These are phyloP conservation scores for Botryotinia narcissicola DNA, from an alignment of 2,329 filamentous ascomycete species.

Conservation along the genomic window DNA sequence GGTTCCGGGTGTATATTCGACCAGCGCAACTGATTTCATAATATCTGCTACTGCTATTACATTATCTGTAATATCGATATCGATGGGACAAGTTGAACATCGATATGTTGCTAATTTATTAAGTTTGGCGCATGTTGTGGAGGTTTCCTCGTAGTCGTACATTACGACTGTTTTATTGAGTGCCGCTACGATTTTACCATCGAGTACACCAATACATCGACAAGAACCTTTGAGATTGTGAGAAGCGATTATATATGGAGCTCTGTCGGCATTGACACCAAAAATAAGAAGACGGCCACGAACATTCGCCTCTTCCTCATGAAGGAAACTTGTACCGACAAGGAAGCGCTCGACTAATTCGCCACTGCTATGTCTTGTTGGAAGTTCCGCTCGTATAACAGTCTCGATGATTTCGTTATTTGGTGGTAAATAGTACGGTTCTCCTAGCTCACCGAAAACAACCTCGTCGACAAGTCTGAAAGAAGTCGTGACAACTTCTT, in stretches of 20 bases:
- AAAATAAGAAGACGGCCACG: conserved; percentile 80
- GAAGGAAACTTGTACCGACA: conserved; percentile 77
- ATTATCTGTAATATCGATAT: conserved; percentile 70
- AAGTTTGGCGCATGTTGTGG: conserved; percentile 55
- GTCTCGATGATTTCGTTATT: conserved; percentile 77
- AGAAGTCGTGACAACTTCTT: conserved; percentile 74
- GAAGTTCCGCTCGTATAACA: conserved; percentile 73
- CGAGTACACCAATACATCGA: conserved; percentile 71
- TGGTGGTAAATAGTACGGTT: conserved; percentile 53
- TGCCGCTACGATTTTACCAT: conserved; percentile 76
- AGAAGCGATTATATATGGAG: conserved; percentile 68
- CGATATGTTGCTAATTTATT: conserved; percentile 73
- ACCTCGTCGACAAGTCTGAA: conserved; percentile 91
- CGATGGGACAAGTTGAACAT: conserved; percentile 79
- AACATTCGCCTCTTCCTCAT: conserved; percentile 51
- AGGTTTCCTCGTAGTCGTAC: conserved; percentile 56
- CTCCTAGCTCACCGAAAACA: conserved; percentile 72
- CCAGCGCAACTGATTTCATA: conserved; percentile 85
- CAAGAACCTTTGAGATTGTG: conserved; percentile 75
- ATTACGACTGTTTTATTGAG: conserved; percentile 81
- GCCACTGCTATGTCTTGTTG: conserved; percentile 54
- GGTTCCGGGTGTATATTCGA: conserved; percentile 64
- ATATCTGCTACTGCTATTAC: conserved; percentile 83
- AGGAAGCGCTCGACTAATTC: conserved; percentile 73
- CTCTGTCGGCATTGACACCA: conserved; percentile 73